A percentile compares a stretch with the other conserved stretches of the same genome.
phyloP scores from a whole-genome alignment of 2,329 filamentous ascomycete genomes.

The Alternaria postmessia region DNA sequence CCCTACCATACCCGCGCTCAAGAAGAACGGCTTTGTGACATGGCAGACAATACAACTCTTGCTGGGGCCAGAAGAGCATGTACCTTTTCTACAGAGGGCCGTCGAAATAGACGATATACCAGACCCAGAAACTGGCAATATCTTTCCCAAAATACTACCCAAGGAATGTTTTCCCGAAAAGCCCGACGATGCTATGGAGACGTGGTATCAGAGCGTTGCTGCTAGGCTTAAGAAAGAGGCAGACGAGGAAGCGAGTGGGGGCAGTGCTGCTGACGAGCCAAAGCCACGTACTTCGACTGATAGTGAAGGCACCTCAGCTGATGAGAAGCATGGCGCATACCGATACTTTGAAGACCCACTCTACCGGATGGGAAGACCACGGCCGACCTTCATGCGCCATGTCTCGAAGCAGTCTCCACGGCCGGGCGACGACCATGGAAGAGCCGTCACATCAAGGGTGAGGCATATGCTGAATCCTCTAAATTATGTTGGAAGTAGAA shows the following conservation, averaged over 20 bases:
- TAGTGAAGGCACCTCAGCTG: constrained; percentile 49
- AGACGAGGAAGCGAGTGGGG: constrained; percentile 44
- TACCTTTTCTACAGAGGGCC: constrained; percentile 81
- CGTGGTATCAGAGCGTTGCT: constrained; percentile 84
- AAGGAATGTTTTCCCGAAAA: constrained; percentile 74
- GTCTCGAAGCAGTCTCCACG: constrained; percentile 44
- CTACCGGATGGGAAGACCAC: constrained; percentile 55
- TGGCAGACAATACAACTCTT: constrained; percentile 95
- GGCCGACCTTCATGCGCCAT: constrained; percentile 54
- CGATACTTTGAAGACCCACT: constrained; percentile 60
- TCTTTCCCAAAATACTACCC: constrained; percentile 69
- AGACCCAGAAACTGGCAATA: constrained; percentile 69
- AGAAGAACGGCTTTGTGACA: constrained; percentile 82
- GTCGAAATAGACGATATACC: constrained; percentile 79
- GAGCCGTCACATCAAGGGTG: constrained; percentile 40
- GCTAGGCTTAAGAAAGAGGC: constrained; percentile 72
- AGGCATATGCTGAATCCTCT: constrained; percentile 49
- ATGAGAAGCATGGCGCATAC: constrained; percentile 55
- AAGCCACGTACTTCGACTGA: constrained; percentile 44
- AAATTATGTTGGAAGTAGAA: constrained; percentile 24
- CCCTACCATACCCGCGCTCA: constrained; percentile 83
- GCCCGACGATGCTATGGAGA: constrained; percentile 80
- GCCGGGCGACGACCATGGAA: constrained; percentile 38
- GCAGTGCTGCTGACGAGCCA: constrained; percentile 35
- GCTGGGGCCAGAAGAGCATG: constrained; percentile 86